phyloP scores from a whole-genome alignment of 1,139 yeast genomes.

The Williopsis jadinii region DNA sequence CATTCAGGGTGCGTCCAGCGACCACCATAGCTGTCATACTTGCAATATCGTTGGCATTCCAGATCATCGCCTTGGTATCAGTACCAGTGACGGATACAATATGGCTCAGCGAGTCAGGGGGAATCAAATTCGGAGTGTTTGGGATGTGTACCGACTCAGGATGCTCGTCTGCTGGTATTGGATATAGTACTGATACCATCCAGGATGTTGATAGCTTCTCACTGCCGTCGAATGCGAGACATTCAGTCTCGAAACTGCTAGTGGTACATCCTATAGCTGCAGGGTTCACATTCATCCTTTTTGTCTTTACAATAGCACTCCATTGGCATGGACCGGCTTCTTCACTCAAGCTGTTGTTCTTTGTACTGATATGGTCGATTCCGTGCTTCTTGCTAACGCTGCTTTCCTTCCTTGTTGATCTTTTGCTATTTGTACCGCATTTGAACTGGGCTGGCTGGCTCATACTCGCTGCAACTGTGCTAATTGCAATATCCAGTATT shows the following conservation, averaged over 20 bases:
- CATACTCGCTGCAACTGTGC: constrained; percentile 56
- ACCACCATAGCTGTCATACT: constrained; percentile 34
- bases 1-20: constrained; percentile 27
- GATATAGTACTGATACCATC: constrained; percentile 33
- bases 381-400: constrained; percentile 47
- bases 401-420: constrained; percentile 44
- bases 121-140: constrained; percentile 72
- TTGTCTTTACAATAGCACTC: constrained; percentile 30
- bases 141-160: constrained; percentile 56
- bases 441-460: constrained; percentile 67
- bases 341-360: constrained; percentile 25
- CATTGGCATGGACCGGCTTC: constrained; percentile 32
- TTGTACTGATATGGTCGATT: constrained; percentile 29
- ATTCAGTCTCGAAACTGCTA: constrained; percentile 60
- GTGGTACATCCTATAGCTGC: constrained; percentile 80
- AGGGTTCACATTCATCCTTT: constrained; percentile 58
- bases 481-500: constrained; percentile 27
- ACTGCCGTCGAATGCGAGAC: constrained; percentile 51
- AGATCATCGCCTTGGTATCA: constrained; percentile 47
- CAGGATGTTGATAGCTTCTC: constrained; percentile 35
- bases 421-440: constrained; percentile 56
- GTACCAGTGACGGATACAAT: constrained; percentile 47
- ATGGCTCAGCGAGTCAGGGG: constrained; percentile 19
- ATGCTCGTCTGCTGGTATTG: constrained; percentile 47
- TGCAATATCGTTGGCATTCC: constrained; percentile 43